Conservation (phyloP, 768 basidiomycete species). For the Pulveroboletus sp. region DNA sequence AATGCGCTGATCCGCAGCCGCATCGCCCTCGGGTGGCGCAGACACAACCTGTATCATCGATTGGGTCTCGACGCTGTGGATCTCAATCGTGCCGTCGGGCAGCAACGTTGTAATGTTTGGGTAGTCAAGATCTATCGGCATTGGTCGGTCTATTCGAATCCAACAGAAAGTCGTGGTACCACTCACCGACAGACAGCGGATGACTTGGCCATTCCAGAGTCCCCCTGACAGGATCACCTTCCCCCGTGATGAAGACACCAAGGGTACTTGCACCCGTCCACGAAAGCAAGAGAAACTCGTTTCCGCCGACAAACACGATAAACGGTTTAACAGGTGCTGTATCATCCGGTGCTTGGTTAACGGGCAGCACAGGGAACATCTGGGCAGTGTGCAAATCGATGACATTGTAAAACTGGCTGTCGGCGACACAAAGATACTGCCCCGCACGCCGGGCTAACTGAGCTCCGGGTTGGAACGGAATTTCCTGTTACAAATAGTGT, state of each 20-base stretch:
- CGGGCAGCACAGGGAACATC: constrained; percentile 69
- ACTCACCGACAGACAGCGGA: constrained; percentile 74
- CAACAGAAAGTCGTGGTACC: neutral
- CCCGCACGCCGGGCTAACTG: constrained; percentile 62
- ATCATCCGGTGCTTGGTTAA: constrained; percentile 62
- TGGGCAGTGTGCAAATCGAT: constrained; percentile 75
- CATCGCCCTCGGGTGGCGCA: constrained; percentile 37
- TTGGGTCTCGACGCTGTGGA: constrained; percentile 80
- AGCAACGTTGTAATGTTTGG: constrained; percentile 80
- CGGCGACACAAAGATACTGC: constrained; percentile 68
- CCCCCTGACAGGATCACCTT: constrained; percentile 87
- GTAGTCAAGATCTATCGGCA: constrained; percentile 65
- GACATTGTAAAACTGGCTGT: constrained; percentile 69
- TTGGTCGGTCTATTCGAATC: neutral
- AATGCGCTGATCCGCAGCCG: constrained; percentile 22
- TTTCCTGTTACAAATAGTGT: constrained; percentile 49
- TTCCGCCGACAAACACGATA: constrained; percentile 70
- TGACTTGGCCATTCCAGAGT: constrained; percentile 85
- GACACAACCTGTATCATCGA: constrained; percentile 66
- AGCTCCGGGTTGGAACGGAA: constrained; percentile 61
- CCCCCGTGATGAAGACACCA: constrained; percentile 81
- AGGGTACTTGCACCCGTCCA: constrained; percentile 81
- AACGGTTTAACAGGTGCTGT: constrained; percentile 53
- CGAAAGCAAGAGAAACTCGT: constrained; percentile 83
- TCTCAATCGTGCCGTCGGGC: constrained; percentile 73